Base-by-base conservation (phyloP, 2,329 filamentous ascomycete species). In the Trichoderma cornu-damae region DNA sequence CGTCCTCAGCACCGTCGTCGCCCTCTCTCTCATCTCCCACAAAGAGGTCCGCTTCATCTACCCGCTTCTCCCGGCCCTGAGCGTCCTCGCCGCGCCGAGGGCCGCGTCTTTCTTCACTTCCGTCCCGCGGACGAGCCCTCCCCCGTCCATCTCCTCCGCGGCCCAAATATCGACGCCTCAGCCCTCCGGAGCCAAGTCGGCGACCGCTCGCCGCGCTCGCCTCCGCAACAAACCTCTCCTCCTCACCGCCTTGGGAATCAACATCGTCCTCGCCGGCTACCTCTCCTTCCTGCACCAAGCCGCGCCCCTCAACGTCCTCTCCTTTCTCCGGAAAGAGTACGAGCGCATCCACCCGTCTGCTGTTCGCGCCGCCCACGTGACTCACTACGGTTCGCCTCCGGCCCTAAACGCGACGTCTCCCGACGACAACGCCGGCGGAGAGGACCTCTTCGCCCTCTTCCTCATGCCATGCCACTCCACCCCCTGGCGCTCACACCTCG, bases 1-100 rank as follows among this genome's bases (percentile, higher is more conserved):
- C 6, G 78, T 87, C 40, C 61, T 86, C 55, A 71, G 83, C 28
- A 88, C 86, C 58, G 73, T 88, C 8, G 69, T 74, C 1, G 71
- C 77, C 2, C 79, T 97, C 32, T 96, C 90, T 1, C 68, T 89
- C 46, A 89, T 97, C 63, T 85, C 90, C 1, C 94, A 99, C 75
- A 99, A 99, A 71, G 94, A 99, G 78, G 89, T 96, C 65, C 90
- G 94, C 66, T 99, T 99, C 76, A 89, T 97, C 63, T 96, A 96
- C 67, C 93, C 94, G 1, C 80, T 99, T 16, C 80, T 97, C 1
- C 93, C 94, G 1, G 80, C 86, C n/a, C 80, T 99, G 6, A 90
- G 94, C 69, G 76, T 96, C 61, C 77, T 97, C 37, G 84, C 89
- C 1, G 90, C 90, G 0, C 81, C 84, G 0, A 79, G 84, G 2